A percentile compares a stretch with the other conserved stretches of the same genome.
phyloP scores from a whole-genome alignment of 2,329 filamentous ascomycete genomes.

The Aotearoamyces nothofagi region DNA sequence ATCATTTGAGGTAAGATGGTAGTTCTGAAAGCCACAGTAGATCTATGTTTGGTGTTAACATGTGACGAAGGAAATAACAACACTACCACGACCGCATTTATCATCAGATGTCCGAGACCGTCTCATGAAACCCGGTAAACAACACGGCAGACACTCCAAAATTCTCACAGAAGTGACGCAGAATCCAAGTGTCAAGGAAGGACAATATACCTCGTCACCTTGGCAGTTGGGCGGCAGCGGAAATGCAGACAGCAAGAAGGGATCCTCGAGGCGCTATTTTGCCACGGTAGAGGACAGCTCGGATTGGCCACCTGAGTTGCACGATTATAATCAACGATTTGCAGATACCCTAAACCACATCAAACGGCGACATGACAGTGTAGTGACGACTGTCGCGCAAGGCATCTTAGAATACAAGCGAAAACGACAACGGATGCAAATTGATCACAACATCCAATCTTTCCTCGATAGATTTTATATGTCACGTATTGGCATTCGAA shows the following conservation, averaged over 20 bases:
- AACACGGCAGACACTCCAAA: constrained; percentile 39
- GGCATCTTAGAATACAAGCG: constrained; percentile 98
- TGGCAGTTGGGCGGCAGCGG: constrained; percentile 29
- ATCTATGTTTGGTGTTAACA: too few relatives aligned
- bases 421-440: constrained; percentile 91
- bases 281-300: constrained; percentile 75
- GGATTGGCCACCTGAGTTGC: constrained; percentile 87
- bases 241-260: constrained; percentile 32
- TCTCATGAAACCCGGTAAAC: constrained; percentile 52
- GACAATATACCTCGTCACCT: constrained; percentile 56
- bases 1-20: constrained; percentile 90
- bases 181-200: constrained; percentile 78
- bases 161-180: constrained; percentile 70
- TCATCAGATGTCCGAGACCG: constrained; percentile 62
- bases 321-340: constrained; percentile 88
- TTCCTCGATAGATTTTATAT: constrained; percentile 99
- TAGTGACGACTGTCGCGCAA: constrained; percentile 95
- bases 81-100: constrained; percentile 63
- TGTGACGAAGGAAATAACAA: constrained; percentile 68
- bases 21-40: too few relatives aligned
- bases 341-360: constrained; percentile 81
- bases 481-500: constrained; percentile 96
- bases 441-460: constrained; percentile 91
- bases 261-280: constrained; percentile 63
- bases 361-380: constrained; percentile 89